Conservation (phyloP, 139 green algal genomes). For the Pseudopediastrum boryanum region DNA sequence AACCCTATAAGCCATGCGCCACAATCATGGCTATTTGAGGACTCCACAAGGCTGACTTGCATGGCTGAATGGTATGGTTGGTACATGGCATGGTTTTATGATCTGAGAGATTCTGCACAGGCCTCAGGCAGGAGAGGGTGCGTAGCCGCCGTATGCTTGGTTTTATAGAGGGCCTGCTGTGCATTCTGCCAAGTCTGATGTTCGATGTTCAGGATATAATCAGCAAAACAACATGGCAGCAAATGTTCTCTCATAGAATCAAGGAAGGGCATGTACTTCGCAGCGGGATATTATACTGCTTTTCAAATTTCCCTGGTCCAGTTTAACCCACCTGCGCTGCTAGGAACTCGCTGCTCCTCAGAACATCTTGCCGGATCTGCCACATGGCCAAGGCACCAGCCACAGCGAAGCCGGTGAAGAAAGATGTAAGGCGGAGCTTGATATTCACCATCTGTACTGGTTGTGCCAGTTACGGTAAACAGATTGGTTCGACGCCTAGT, state of each 20-base stretch:
- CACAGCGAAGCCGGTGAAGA: constrained; percentile 35
- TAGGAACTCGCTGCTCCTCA: constrained; percentile 22
- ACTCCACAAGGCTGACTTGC: too few species aligned
- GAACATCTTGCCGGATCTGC: constrained; percentile 35
- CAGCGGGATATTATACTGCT: background rate
- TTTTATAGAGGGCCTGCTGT: background rate
- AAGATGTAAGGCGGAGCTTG: constrained; percentile 19
- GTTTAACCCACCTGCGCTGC: constrained; percentile 26
- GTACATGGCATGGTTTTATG: too few species aligned
- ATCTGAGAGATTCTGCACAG: too few species aligned
- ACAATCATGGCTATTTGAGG: too few species aligned
- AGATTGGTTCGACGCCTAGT: background rate
- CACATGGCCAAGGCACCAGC: constrained; percentile 28
- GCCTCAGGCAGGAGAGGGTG: too few species aligned
- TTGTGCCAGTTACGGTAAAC: background rate
- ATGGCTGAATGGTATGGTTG: too few species aligned
- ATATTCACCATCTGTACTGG: constrained; percentile 12
- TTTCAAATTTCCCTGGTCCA: too few species aligned
- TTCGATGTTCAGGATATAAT: too few species aligned
- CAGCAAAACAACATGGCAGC: background rate
- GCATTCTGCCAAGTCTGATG: background rate
- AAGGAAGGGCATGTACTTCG: background rate
- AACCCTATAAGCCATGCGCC: too few species aligned
- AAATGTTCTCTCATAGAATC: background rate
- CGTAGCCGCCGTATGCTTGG: background rate